Base-by-base conservation (phyloP, 306 rosid species). In the Prunus kanzakura region DNA sequence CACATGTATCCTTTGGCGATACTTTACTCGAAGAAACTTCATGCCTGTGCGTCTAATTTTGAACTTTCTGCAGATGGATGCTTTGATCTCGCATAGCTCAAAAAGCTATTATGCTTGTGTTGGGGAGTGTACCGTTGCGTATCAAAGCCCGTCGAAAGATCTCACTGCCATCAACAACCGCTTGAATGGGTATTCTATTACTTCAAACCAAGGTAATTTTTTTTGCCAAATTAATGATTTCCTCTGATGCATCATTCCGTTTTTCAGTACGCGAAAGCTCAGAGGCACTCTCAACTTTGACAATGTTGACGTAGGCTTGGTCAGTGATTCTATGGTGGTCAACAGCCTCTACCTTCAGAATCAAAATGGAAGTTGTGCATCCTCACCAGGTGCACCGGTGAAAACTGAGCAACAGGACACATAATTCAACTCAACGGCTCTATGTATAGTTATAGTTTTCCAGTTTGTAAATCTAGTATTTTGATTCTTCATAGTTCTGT, bases 21-120 rank as follows among this genome's bases (percentile, higher is more conserved):
- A 38, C 43, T 38, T 7, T 38, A 38, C 43, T 6, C 9, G 43
- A 38, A 38, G 43, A 38, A 38, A 38, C 43, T 38, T 38, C 43
- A 7, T 38, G 43, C 43, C 43, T 38, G 43, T 38, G 43, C 43
- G 1, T 38, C 43, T 1, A 38, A 38, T 38, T 38, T 38, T 60
- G 43, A 25, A 56, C 63, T 11, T 11, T 80, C 72, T 41, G 30
- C 87, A 96, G 99, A 93, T 91, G 99, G 99, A 96, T 87, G 98
- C 99, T 56, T 84, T 96, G 77, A 91, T 93, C 82, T 91, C 99
- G 23, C 97, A 91, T 73, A 88, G 91, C 86, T 89, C 97, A 49
- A 96, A 91, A 87, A 93, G 99, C 82, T 96, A 96, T 70, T 96
- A 96, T 82, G 98, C 99, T 41, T 96, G 99, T 76, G 97, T 96